Base-by-base conservation (phyloP, 148 eudicot species). In the Camellia lanceoleosa region DNA sequence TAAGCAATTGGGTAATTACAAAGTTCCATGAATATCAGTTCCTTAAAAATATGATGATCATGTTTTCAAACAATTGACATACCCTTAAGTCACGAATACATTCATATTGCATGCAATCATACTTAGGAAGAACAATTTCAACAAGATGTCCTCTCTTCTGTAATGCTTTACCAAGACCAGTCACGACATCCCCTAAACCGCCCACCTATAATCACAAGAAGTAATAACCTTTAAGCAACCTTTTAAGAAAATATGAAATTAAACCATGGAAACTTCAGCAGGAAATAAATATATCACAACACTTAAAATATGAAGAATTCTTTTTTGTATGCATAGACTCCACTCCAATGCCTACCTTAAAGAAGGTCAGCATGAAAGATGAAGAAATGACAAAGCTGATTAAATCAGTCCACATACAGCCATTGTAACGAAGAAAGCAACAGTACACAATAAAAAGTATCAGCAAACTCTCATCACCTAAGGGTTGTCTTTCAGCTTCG, bases 161-260 rank as follows among this genome's bases (percentile, higher is more conserved):
- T 76, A 96, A 92, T 54, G 98, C 94, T 88, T 94, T 93, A 81
- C 98, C 80, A 74, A 96, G 97, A 86, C 98, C 97, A 78, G 98
- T 83, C 92, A 96, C 94, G 75, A 96, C 99, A 85, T 96, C 99
- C 74, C 98, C 99, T 70, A 96, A 86, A 78, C 99, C 99, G 84
- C 99, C 99, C 84, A 96, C 99, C 99, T 93, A 71, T 66, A 84
- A 73, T 63, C 46, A 73, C 68, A 78, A 56, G 11, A 78, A 82
- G 51, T 72, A 68, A 82, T n/a, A 78, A 74, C 52, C 62, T 13
- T 38, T 76, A 75, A 72, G 75, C 59, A 69, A 23, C 60, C n/a
- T 66, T 55, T 72, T 76, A 23, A 54, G 55, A 55, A 14, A 43
- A 12, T 52, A 62, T 12, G 8, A 67, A 42, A 41, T 6, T 3